phyloP scores from a whole-genome alignment of 192 early-diverging fungal species.

The Coemansia sp. region DNA sequence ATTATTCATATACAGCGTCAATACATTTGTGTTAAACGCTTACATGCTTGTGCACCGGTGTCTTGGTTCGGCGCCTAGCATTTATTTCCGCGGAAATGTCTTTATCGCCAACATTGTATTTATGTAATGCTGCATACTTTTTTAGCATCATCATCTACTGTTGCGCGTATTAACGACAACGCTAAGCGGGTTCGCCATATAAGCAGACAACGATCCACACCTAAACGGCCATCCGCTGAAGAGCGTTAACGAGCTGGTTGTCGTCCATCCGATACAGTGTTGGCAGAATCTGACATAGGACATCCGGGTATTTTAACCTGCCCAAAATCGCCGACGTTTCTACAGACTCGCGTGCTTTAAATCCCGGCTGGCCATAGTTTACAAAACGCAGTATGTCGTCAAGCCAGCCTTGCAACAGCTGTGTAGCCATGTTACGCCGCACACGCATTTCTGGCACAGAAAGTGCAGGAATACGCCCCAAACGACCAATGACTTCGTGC shows the following conservation, averaged over 20 bases:
- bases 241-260: neutral
- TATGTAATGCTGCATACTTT: too few species aligned
- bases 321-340: neutral
- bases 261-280: conserved; percentile 1
- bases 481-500: neutral
- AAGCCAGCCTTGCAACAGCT: conserved; percentile 1
- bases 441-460: neutral
- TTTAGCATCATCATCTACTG: too few species aligned
- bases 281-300: conserved; percentile 3
- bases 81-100: too few species aligned
- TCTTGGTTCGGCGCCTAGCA: too few species aligned
- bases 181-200: too few species aligned
- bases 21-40: too few species aligned
- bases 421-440: neutral
- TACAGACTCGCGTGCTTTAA: neutral
- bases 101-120: too few species aligned
- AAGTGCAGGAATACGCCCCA: neutral
- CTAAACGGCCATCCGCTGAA: too few species aligned
- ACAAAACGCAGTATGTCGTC: neutral
- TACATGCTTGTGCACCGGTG: too few species aligned
- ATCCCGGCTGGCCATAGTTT: neutral
- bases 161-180: too few species aligned
- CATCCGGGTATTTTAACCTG: neutral
- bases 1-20: too few species aligned
- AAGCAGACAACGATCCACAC: neutral